Conservation (phyloP, 2,329 filamentous ascomycete species). For the Gnomoniopsis smithogilvyi region DNA sequence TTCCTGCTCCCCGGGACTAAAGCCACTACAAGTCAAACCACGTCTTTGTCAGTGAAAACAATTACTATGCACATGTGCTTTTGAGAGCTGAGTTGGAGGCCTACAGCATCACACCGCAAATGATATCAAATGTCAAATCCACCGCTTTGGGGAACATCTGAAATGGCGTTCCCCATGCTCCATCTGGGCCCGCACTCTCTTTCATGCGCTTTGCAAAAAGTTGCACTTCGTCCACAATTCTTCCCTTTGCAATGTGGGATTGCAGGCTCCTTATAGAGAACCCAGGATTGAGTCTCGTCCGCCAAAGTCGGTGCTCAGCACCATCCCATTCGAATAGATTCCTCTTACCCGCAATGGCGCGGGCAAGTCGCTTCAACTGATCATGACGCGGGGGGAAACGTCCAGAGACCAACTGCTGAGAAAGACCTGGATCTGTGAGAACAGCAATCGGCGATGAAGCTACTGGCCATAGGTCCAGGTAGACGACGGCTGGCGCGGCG, state of each 20-base stretch:
- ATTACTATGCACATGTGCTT: not conserved
- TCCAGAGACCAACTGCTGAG: not conserved
- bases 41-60: not conserved
- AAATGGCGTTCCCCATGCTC: not conserved
- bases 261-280: constrained; percentile 6
- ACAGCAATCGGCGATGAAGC: constrained; percentile 16
- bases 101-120: constrained; percentile 12
- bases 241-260: not conserved
- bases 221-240: constrained; percentile 5
- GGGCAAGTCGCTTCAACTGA: constrained; percentile 2
- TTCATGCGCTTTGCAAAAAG: constrained; percentile 2
- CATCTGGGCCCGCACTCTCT: not conserved
- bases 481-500: constrained; percentile 18
- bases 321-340: constrained; percentile 11
- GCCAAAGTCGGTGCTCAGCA: constrained; percentile 6
- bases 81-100: not conserved
- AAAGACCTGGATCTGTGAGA: constrained; percentile 3
- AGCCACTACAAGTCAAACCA: not conserved
- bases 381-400: constrained; percentile 10
- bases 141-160: constrained; percentile 6
- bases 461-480: constrained; percentile 23
- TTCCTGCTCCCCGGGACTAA: constrained; percentile 10
- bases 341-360: not conserved
- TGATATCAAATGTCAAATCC: constrained; percentile 14
- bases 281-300: constrained; percentile 6